Conservation (phyloP, 2,329 filamentous ascomycete species). For the Arthroderma sp. region DNA sequence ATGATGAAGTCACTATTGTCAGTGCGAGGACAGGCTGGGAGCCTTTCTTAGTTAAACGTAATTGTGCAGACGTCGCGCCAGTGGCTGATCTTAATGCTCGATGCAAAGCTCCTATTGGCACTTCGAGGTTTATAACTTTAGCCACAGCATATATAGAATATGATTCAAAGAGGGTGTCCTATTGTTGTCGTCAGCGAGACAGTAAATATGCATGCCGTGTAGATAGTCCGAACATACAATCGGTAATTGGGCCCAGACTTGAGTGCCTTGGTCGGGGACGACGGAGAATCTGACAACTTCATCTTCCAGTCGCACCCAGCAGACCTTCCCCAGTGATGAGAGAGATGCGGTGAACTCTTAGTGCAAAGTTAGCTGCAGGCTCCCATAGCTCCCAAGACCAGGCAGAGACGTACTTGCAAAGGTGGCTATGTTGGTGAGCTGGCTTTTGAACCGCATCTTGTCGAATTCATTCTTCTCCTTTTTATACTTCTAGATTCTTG, state of each 20-base stretch:
- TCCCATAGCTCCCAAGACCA: neutral
- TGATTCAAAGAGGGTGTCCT: slow-evolving; percentile 79
- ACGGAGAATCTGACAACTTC: slow-evolving; percentile 86
- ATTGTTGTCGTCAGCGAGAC: slow-evolving; percentile 2
- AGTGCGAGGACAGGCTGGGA: slow-evolving; percentile 74
- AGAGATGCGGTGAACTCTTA: slow-evolving; percentile 50
- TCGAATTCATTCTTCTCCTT: neutral
- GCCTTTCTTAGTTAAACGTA: slow-evolving; percentile 88
- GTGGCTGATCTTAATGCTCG: slow-evolving; percentile 83
- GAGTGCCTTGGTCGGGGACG: slow-evolving; percentile 83
- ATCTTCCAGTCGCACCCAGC: slow-evolving; percentile 81
- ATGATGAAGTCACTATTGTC: slow-evolving; percentile 59
- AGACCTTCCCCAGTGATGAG: slow-evolving; percentile 61
- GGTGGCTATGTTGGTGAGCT: slow-evolving; percentile 38
- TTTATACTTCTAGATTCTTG: neutral
- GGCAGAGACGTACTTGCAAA: slow-evolving; percentile 36
- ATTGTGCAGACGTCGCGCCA: slow-evolving; percentile 64
- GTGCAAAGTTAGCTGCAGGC: slow-evolving; percentile 8
- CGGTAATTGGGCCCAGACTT: slow-evolving; percentile 77
- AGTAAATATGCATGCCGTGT: slow-evolving; percentile 31
- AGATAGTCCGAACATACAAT: slow-evolving; percentile 22
- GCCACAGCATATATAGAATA: slow-evolving; percentile 81
- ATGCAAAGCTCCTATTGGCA: slow-evolving; percentile 76
- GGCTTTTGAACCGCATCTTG: slow-evolving; percentile 40
- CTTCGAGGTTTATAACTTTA: slow-evolving; percentile 92